phyloP scores from a whole-genome alignment of 2,329 filamentous ascomycete species.

The Cytospora piceae region DNA sequence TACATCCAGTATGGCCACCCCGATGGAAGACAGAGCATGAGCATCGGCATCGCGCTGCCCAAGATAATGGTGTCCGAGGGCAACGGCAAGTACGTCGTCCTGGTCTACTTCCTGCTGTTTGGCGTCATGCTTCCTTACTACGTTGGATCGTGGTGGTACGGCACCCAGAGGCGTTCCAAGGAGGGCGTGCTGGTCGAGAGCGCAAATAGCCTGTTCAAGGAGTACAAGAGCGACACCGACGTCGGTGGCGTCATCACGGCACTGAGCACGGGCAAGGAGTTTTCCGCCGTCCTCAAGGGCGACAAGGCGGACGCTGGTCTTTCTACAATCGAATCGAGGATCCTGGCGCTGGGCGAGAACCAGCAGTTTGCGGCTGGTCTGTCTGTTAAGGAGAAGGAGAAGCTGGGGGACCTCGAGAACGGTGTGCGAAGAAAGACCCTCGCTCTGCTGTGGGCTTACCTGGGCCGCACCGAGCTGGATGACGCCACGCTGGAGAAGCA shows the following conservation, averaged over 20 bases:
- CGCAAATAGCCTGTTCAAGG: slow-evolving; percentile 91
- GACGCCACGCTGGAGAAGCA: slow-evolving; percentile 77
- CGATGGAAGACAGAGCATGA: slow-evolving; percentile 97
- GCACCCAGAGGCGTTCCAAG: slow-evolving; percentile 88
- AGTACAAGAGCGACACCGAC: slow-evolving; percentile 84
- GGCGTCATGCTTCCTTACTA: slow-evolving; percentile 90
- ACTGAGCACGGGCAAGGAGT: slow-evolving; percentile 86
- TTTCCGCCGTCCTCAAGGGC: slow-evolving; percentile 73
- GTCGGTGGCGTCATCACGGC: slow-evolving; percentile 79
- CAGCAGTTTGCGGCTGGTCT: slow-evolving; percentile 61
- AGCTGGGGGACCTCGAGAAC: slow-evolving; percentile 79
- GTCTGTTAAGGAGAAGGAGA: slow-evolving; percentile 72
- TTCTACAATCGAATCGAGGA: slow-evolving; percentile 80
- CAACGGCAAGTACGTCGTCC: slow-evolving; percentile 91
- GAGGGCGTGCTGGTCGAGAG: slow-evolving; percentile 92
- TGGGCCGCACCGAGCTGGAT: slow-evolving; percentile 83
- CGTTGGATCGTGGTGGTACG: slow-evolving; percentile 99
- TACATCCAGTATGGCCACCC: slow-evolving; percentile 95
- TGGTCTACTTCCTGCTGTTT: slow-evolving; percentile 85
- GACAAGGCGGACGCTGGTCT: slow-evolving; percentile 80
- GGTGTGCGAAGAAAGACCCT: slow-evolving; percentile 82
- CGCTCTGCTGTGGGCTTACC: slow-evolving; percentile 91
- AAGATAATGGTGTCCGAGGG: slow-evolving; percentile 91
- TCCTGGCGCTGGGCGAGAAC: slow-evolving; percentile 64
- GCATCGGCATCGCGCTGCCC: slow-evolving; percentile 94